These are phyloP conservation scores for Posidonia australis DNA, from an alignment of 106 monocot genomes.

Conservation along the genomic window DNA sequence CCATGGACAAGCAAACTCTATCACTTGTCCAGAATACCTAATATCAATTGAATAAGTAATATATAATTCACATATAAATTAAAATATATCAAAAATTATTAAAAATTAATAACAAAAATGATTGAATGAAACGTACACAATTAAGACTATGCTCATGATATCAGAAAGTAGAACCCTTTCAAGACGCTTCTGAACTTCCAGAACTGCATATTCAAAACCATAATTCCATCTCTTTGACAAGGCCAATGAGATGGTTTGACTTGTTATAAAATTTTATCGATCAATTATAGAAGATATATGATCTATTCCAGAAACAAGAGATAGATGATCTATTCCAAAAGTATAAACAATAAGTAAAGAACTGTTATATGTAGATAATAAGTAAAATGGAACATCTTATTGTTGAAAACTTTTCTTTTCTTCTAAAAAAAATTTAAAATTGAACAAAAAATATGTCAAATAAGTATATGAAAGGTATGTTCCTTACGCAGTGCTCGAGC, in stretches of 20 bases:
- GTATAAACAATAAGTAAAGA: no score
- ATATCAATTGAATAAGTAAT: neutral
- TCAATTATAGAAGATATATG: conserved; percentile 38
- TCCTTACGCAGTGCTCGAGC: no score
- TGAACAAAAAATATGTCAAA: no score
- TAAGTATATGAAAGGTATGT: no score
- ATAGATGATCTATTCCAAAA: neutral
- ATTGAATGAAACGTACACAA: conserved; percentile 50
- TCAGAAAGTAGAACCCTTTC: conserved; percentile 68
- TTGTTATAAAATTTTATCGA: conserved; percentile 11
- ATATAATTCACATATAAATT: neutral
- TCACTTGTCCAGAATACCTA: conserved; percentile 15
- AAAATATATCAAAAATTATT: neutral
- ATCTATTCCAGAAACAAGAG: no score
- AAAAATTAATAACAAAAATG: neutral
- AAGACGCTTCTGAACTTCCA: conserved; percentile 66
- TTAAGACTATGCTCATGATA: conserved; percentile 46
- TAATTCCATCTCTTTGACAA: conserved; percentile 51
- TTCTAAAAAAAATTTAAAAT: no score
- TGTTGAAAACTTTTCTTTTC: no score
- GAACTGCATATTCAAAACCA: conserved; percentile 77
- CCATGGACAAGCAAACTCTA: conserved; percentile 12
- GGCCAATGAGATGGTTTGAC: conserved; percentile 31
- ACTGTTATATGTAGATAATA: no score
- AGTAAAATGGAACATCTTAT: no score